Base-by-base conservation (phyloP, 306 rosid species). In the Pterocarpus santalinus region DNA sequence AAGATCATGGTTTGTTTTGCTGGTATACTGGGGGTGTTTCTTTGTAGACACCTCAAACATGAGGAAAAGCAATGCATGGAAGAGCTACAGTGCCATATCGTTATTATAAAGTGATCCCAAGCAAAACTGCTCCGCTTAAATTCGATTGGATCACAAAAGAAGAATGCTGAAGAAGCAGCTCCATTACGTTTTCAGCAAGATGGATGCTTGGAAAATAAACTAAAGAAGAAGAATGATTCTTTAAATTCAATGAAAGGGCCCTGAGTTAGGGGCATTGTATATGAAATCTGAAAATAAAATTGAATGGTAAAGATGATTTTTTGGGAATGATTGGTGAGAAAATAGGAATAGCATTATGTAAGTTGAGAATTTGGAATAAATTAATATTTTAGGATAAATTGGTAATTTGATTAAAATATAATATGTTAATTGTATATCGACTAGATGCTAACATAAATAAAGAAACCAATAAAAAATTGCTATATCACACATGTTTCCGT, bases 51-150 rank as follows among this genome's bases (percentile, higher is more conserved):
- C 60, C 99, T 96, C 74, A 96, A 88, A 85, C 90, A 89, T 16
- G 99, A 96, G 84, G 99, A 92, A 87, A 93, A 96, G 65, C 87
- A 83, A 39, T 96, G 99, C 88, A 89, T 93, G 94, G 98, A 92
- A 78, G 98, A 90, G 82, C 89, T 96, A 72, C 99, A 96, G 66
- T 93, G 99, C 87, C 93, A 93, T 82, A 96, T 96, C 65, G 99
- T 90, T 80, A 93, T 90, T 69, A 93, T 93, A 98, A 96, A 96
- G 77, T 94, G 86, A 60, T 88, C 98, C 56, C 94, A 92, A 73
- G 90, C 99, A 2, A 96, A 96, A 85, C 94, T 90, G 69, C 98
- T 96, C 75, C 98, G 97, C 71, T 85, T 96, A 83, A 96, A 93
- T 88, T 83, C 93, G 89, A 90, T 88, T 70, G 97, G 98, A 22